Base-by-base conservation (phyloP, 2,329 filamentous ascomycete species). In the Domatiomyces catenatus region DNA sequence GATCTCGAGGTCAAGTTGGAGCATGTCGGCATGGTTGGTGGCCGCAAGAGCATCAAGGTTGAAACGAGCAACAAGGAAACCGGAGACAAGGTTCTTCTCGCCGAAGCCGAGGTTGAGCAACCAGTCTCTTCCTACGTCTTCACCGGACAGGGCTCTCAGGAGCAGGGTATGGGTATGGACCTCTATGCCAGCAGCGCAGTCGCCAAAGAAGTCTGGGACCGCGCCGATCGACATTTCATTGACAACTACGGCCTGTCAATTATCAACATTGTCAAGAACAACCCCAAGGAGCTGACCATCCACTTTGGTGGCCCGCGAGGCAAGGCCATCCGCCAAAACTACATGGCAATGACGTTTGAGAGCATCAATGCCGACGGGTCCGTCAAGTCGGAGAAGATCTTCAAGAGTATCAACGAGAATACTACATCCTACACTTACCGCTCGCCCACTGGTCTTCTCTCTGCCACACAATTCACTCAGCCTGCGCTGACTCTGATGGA, bases 121-220 rank as follows among this genome's bases (percentile, higher is more conserved):
- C 93, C 93, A 6, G 87, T 92, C 32, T 94, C 90, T 1, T 83
- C 92, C 4, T 98, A 98, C 63, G 87, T 98, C 60, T 98, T 98
- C 70, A 98, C 93, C 56, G 92, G 92, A 50, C 92, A 98, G 69
- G 92, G 92, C 61, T 95, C 89, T 48, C 93, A 98, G 69, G 92
- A 98, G 69, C 92, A 98, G 68, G 92, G 92, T 55, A 98, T 98
- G 92, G 92, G 92, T 70, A 98, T 98, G 92, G 92, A 96, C 63
- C 76, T 98, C 48, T 98, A 98, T 67, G 84, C 77, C 62, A 94
- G 83, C 75, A 96, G 92, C 66, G 74, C 83, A 39, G 92, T 98
- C 18, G 93, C 92, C 55, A 89, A 88, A 72, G 90, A 94, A 61
- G 92, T 98, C 48, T 98, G 92, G 92, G 92, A 95, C 67, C 81